Evolutionary conservation across 208 protist genomes (phyloP), one percentile per base, ranked within the genome.

Genomic region (Trypanosoma cruzi): DNA sequence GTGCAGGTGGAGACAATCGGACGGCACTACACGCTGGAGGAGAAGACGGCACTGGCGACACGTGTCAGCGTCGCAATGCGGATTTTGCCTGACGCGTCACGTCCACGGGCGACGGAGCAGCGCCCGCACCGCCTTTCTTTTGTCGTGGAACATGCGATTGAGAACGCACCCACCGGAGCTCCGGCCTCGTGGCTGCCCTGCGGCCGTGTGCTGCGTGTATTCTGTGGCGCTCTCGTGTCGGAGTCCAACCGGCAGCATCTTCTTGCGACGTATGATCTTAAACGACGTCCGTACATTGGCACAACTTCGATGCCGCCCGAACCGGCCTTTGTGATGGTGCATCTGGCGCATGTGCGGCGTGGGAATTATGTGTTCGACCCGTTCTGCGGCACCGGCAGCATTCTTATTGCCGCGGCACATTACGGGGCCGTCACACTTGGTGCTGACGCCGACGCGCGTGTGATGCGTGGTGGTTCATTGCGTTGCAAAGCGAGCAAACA

Each of bases 261-360:
- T 22, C 82, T 98, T 6, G 67, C 84, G 20, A 69, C 48, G 37
- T 98, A 94, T 75, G 84, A 89, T 58, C 80, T 99, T 8, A 84
- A 86, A 49, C 75, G 70, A n/a, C 81, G 97, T 10, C 84, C 83
- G 26, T 98, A 98, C 81, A 88, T 99, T 64, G 97, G 97, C 59
- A 98, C 97, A 2, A 99, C 97, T 2, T 96, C 96, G 29, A 98
- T 99, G 96, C 89, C 96, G n/a, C 84, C 94, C 29, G 95, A 99
- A 71, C 88, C 97, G 61, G 88, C 92, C 2, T 74, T 98, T 22
- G 60, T 98, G 49, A 96, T 97, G 90, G 84, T 82, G 32, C 98
- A 99, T 72, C 59, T 96, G 60, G 88, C 81, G n/a, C 49, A 81
- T 20, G 88, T 97, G 20, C 44, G 66, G 2, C 49, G 46, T 3